Evolutionary conservation across 2,329 filamentous ascomycete genomes (phyloP).

Genomic region (Didymella glomerata): DNA sequence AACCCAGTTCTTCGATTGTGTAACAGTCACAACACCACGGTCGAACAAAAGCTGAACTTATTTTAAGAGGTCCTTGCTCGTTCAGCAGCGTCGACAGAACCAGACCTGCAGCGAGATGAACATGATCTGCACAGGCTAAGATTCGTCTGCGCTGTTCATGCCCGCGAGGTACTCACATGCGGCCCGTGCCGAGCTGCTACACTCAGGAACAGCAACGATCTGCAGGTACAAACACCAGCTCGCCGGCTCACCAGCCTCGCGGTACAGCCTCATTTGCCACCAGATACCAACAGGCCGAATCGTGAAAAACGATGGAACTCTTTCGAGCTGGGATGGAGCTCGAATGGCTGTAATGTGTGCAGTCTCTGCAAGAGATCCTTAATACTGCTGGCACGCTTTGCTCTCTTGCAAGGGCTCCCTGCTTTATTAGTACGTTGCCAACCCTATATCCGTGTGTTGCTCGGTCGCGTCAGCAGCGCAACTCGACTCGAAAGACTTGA

Average conservation of each 20-base stretch:
- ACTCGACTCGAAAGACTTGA: not conserved
- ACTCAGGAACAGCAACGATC: slow-evolving; percentile 14
- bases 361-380: not conserved
- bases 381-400: not conserved
- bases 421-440: not conserved
- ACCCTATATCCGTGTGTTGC: too few relatives aligned
- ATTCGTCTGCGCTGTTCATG: not conserved
- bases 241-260: slow-evolving; percentile 2
- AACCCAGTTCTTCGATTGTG: not conserved
- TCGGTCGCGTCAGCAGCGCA: too few relatives aligned
- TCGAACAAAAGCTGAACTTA: not conserved
- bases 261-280: not conserved
- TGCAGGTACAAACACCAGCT: slow-evolving; percentile 1
- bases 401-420: not conserved
- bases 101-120: not conserved
- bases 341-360: not conserved
- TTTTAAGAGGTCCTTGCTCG: not conserved
- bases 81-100: not conserved
- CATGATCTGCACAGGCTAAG: not conserved
- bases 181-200: slow-evolving; percentile 10
- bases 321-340: not conserved
- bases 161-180: not conserved
- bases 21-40: not conserved
- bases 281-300: not conserved
- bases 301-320: not conserved